Percentiles rank a stretch among this genome's conserved stretches.
phyloP scores from a whole-genome alignment of 2,329 filamentous ascomycete genomes.

The Arthrobotrys iridis region DNA sequence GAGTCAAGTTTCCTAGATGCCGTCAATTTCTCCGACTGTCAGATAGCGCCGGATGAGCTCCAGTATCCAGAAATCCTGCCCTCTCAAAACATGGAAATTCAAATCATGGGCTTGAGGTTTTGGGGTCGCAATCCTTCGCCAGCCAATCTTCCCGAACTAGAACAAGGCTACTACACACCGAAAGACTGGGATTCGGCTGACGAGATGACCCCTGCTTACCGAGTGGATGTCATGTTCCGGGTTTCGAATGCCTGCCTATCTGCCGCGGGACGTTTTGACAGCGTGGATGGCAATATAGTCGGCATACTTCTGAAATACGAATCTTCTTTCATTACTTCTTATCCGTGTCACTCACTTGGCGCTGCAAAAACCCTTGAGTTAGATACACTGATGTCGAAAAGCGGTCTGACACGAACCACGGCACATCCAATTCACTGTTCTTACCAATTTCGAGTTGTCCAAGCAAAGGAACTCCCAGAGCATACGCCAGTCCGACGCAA shows the following conservation, averaged over 20 bases:
- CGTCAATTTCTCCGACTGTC: slow-evolving; percentile 63
- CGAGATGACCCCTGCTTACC: slow-evolving; percentile 63
- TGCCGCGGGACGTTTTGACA: slow-evolving; percentile 24
- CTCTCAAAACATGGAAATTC: slow-evolving; percentile 62
- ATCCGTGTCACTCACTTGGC: slow-evolving; percentile 17
- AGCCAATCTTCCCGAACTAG: not conserved
- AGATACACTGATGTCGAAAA: slow-evolving; percentile 3
- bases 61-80: slow-evolving; percentile 70
- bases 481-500: slow-evolving; percentile 61
- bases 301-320: slow-evolving; percentile 55
- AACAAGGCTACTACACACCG: slow-evolving; percentile 62
- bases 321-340: slow-evolving; percentile 41
- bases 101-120: slow-evolving; percentile 47
- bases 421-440: slow-evolving; percentile 30
- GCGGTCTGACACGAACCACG: slow-evolving; percentile 1
- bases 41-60: slow-evolving; percentile 72
- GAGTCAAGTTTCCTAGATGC: slow-evolving; percentile 72
- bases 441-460: slow-evolving; percentile 5
- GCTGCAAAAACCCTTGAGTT: not conserved
- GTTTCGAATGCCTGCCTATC: slow-evolving; percentile 63
- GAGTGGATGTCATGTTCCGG: slow-evolving; percentile 40
- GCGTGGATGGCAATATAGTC: slow-evolving; percentile 59
- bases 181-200: slow-evolving; percentile 64
- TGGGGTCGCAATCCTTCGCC: slow-evolving; percentile 63
- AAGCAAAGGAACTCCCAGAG: slow-evolving; percentile 26